phyloP scores from a whole-genome alignment of 2,329 filamentous ascomycete species.

The Eurotiales sp. region DNA sequence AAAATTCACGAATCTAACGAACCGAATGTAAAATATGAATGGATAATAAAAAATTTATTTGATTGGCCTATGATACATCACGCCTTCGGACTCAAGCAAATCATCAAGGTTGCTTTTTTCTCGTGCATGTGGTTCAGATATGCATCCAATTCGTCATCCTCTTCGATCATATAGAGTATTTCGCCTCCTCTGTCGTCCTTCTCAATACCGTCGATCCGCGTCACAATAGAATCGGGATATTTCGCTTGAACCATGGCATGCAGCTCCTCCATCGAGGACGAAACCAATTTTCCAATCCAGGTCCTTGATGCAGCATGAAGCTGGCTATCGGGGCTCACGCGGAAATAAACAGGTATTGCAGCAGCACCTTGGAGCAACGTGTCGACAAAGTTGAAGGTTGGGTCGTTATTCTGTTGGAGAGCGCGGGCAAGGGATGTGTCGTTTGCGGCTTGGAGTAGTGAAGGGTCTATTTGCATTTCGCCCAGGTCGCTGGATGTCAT shows the following conservation, averaged over 20 bases:
- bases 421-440: conserved; percentile 41
- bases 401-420: conserved; percentile 30
- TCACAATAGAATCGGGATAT: conserved; percentile 57
- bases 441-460: conserved; percentile 56
- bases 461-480: conserved; percentile 62
- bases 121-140: conserved; percentile 64
- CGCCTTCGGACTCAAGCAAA: conserved; percentile 31
- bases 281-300: conserved; percentile 64
- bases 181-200: conserved; percentile 59
- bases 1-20: conserved; percentile 12
- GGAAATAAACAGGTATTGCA: conserved; percentile 62
- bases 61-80: conserved; percentile 7
- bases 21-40: conserved; percentile 2
- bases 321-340: conserved; percentile 63
- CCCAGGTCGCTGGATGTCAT: conserved; percentile 38
- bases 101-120: conserved; percentile 53
- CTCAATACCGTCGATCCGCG: conserved; percentile 64
- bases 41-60: conserved; percentile 1
- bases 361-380: conserved; percentile 33
- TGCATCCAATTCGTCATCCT: conserved; percentile 67
- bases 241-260: conserved; percentile 59
- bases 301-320: conserved; percentile 45
- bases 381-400: conserved; percentile 34
- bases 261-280: conserved; percentile 59
- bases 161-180: conserved; percentile 61